Evolutionary conservation across 2,329 filamentous ascomycete genomes (phyloP).

Genomic region (Neofusicoccum sp.): DNA sequence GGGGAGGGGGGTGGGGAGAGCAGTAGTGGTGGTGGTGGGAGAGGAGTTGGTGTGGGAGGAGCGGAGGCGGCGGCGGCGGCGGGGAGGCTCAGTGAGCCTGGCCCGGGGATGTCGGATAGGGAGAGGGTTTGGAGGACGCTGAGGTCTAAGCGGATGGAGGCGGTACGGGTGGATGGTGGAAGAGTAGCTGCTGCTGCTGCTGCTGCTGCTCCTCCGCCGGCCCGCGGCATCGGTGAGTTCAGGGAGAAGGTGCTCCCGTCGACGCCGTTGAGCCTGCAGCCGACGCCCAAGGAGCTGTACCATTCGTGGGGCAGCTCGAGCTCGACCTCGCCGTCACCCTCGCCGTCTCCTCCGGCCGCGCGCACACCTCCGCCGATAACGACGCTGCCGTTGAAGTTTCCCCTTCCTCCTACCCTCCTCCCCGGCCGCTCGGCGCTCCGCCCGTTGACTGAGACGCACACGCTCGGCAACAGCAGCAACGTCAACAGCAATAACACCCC

Average conservation of each 20-base stretch:
- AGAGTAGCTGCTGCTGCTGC: too few species aligned
- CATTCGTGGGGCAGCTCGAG: slow-evolving; percentile 6
- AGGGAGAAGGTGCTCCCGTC: slow-evolving; percentile 20
- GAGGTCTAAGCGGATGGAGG: slow-evolving; percentile 11
- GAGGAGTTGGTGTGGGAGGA: not conserved
- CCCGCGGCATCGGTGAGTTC: not conserved
- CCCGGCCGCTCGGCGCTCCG: slow-evolving; percentile 2
- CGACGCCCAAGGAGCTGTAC: slow-evolving; percentile 33
- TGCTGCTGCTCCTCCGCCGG: too few species aligned
- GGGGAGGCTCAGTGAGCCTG: not conserved
- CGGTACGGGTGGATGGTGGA: not conserved
- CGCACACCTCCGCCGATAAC: not conserved
- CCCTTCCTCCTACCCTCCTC: not conserved
- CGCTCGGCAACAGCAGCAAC: slow-evolving; percentile 19
- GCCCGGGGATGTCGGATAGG: not conserved
- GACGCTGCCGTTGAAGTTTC: slow-evolving; percentile 15
- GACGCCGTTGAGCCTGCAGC: slow-evolving; percentile 30
- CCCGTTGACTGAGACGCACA: slow-evolving; percentile 3
- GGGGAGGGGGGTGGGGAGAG: too few species aligned
- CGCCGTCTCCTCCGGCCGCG: not conserved
- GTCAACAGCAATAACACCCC: not conserved
- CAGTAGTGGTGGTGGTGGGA: not conserved
- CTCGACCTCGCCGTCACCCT: slow-evolving; percentile 16
- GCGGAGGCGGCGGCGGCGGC: not conserved
- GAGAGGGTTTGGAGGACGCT: slow-evolving; percentile 9